Evolutionary conservation across 371 early-diverging fungal genomes (phyloP), one percentile per base, ranked within the genome.

Genomic region (Syncephalastrum monosporum): DNA sequence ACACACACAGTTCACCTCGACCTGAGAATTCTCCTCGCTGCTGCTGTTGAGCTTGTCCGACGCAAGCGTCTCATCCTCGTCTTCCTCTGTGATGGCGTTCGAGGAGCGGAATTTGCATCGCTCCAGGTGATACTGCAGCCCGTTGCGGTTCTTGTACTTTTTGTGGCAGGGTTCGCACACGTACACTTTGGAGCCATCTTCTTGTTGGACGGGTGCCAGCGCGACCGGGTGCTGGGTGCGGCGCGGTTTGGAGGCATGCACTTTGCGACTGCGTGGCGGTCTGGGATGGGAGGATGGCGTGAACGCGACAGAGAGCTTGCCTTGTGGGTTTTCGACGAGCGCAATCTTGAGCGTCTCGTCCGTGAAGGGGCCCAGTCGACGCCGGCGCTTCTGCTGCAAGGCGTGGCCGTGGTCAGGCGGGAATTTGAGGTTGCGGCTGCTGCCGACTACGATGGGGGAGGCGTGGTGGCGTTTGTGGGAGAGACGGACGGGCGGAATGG

Each of bases 111-210:
- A 50, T 15, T 67, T 65, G 57, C 84, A 83, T 42, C 74, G 73
- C 4, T 73, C 71, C 47, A 69, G 54, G 55, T 83, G 84, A 42
- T 77, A 71, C 0, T 54, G 48, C 1, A 76, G 62, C 3, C 79
- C 78, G 50, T 63, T 69, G 16, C 68, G 60, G 44, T 74, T 79
- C 56, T 77, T 75, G 58, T 77, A 82, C 1, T 61, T 56, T 53
- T 77, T 83, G 43, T 71, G 63, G 48, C 84, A 83, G 14, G 74
- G 69, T 10, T 66, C 59, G 53, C 84, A 83, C 8, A 60, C 69
- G 54, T 67, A 71, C 44, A 50, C 56, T 2, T 55, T 54, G 21
- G 55, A 16, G 16, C 54, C 61, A 52, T 52, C 53, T 41, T 52
- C 53, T 13, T 38, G 24, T 5, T 14, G 14, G 7, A 16, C 6